Percentiles rank a stretch among this genome's conserved stretches.
Conservation (phyloP, 192 early-diverging fungal genomes). For the Backusella sp. region DNA sequence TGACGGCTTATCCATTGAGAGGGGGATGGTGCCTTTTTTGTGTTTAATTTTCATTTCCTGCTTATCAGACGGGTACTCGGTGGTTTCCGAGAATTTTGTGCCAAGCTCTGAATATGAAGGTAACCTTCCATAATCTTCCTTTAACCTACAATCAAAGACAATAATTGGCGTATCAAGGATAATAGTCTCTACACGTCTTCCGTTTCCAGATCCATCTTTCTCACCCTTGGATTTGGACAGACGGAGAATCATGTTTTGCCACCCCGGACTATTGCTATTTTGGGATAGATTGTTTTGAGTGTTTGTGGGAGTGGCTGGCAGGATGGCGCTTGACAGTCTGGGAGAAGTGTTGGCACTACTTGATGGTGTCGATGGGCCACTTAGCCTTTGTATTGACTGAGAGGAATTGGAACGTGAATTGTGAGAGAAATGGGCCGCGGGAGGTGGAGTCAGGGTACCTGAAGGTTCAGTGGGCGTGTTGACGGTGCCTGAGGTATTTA, state of each 20-base stretch:
- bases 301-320: not conserved
- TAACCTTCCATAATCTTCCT: constrained; percentile 33
- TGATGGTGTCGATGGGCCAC: not conserved
- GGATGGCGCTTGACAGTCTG: not conserved
- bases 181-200: constrained; percentile 12
- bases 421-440: not conserved
- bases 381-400: not conserved
- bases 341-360: not conserved
- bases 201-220: not conserved
- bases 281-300: not conserved
- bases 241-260: constrained; percentile 17
- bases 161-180: constrained; percentile 17
- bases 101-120: constrained; percentile 30
- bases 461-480: not conserved
- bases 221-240: constrained; percentile 12
- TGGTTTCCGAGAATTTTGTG: not conserved
- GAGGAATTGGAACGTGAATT: not conserved
- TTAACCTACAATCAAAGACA: constrained; percentile 32
- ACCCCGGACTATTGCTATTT: not conserved
- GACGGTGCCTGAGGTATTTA: not conserved
- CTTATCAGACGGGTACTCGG: not conserved
- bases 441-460: constrained; percentile 5
- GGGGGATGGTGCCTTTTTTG: not conserved
- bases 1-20: not conserved
- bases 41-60: not conserved